Percentiles rank a stretch among this genome's conserved stretches.
Evolutionary conservation across 495 filamentous ascomycete genomes (phyloP).

Genomic region (Articulospora tetracladia): DNA sequence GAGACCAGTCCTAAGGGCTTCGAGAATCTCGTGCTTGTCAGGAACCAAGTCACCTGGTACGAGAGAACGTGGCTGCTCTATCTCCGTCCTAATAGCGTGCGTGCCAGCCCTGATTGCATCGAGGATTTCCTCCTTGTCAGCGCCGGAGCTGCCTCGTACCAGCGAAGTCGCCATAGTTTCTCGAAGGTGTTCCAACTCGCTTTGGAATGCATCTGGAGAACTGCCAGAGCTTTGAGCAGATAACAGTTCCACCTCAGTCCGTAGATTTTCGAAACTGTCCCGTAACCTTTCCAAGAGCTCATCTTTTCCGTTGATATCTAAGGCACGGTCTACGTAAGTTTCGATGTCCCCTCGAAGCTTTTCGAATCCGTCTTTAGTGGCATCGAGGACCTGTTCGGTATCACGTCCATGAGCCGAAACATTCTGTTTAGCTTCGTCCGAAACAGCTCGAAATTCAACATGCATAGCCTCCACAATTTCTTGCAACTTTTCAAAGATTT

Average conservation of each 20-base stretch:
- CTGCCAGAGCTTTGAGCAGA: slow-evolving; percentile 37
- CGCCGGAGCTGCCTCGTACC: slow-evolving; percentile 49
- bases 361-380: slow-evolving; percentile 81
- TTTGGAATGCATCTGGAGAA: slow-evolving; percentile 65
- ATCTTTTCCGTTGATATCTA: slow-evolving; percentile 64
- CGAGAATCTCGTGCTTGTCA: slow-evolving; percentile 69
- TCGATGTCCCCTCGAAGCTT: slow-evolving; percentile 77
- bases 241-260: slow-evolving; percentile 61
- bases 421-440: slow-evolving; percentile 68
- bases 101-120: slow-evolving; percentile 67
- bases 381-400: slow-evolving; percentile 78
- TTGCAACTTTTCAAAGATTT: slow-evolving; percentile 69
- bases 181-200: slow-evolving; percentile 74
- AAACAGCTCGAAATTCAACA: slow-evolving; percentile 52
- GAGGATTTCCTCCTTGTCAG: slow-evolving; percentile 57
- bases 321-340: slow-evolving; percentile 65
- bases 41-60: slow-evolving; percentile 45
- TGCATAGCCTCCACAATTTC: slow-evolving; percentile 73
- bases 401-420: slow-evolving; percentile 69
- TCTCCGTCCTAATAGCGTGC: slow-evolving; percentile 62
- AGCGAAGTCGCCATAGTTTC: slow-evolving; percentile 67
- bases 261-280: slow-evolving; percentile 66
- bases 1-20: slow-evolving; percentile 81
- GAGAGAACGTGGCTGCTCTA: slow-evolving; percentile 44
- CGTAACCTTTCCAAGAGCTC: slow-evolving; percentile 75